A percentile compares a stretch with the other conserved stretches of the same genome.
Evolutionary conservation across 176 grass and related monocot genomes (phyloP).

Genomic region (Avena insularis): DNA sequence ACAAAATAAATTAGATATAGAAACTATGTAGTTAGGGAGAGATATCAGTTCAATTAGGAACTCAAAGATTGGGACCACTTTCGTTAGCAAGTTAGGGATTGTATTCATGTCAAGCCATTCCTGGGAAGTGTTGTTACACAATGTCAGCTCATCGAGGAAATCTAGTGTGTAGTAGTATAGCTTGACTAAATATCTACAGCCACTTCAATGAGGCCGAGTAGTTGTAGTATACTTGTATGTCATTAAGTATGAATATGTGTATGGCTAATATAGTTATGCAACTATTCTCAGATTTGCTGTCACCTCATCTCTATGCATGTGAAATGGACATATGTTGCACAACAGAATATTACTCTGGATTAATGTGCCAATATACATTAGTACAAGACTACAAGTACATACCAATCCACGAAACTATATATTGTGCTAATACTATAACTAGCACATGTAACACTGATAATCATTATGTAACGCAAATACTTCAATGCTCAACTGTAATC

Average conservation of each 20-base stretch:
- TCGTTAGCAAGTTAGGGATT: neutral
- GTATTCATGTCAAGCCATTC: neutral
- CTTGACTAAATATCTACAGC: neutral
- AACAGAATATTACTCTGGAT: neutral
- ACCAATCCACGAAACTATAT: conserved; percentile 5
- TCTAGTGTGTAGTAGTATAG: neutral
- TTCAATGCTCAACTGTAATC: conserved; percentile 21
- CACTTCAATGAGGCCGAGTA: neutral
- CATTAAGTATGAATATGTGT: neutral
- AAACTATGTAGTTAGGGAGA: neutral
- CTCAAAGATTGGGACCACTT: neutral
- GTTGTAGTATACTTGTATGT: neutral
- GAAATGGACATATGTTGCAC: conserved; percentile 2
- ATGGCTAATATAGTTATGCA: neutral
- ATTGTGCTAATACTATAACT: neutral
- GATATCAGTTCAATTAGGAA: neutral
- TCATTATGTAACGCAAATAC: conserved; percentile 20
- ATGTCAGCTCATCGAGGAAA: neutral
- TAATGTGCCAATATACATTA: conserved; percentile 6
- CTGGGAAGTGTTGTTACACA: neutral
- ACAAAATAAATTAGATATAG: neutral
- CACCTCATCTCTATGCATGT: neutral
- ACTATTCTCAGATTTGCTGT: neutral
- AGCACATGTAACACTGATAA: neutral
- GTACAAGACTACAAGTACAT: neutral